Percentiles rank a stretch among this genome's conserved stretches.
Conservation (phyloP, 768 basidiomycete species). For the Amylocystis lapponica region DNA sequence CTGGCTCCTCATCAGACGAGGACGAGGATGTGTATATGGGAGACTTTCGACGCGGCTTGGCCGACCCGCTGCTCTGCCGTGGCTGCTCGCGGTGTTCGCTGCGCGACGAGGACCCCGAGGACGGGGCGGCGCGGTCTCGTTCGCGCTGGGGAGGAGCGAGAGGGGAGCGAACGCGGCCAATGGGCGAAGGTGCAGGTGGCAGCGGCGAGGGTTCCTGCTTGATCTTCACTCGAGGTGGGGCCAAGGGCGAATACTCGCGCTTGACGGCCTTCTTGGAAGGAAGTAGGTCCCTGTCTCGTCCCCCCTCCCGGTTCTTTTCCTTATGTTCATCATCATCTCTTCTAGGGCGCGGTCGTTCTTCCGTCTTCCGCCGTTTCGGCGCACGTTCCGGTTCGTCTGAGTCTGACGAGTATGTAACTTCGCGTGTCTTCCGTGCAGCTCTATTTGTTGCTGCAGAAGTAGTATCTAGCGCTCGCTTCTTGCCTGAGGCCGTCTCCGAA, state of each 20-base stretch:
- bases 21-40: slow-evolving; percentile 68
- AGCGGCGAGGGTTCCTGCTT: slow-evolving; percentile 30
- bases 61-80: slow-evolving; percentile 2
- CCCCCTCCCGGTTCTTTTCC: not conserved
- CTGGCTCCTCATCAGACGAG: slow-evolving; percentile 59
- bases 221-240: slow-evolving; percentile 24
- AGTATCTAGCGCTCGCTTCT: too few species aligned
- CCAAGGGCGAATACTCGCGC: slow-evolving; percentile 18
- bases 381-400: too few species aligned
- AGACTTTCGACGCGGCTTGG: slow-evolving; percentile 36
- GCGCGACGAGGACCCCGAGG: slow-evolving; percentile 5
- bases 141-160: slow-evolving; percentile 3
- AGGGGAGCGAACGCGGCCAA: slow-evolving; percentile 17
- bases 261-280: slow-evolving; percentile 30
- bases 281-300: slow-evolving; percentile 7
- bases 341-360: slow-evolving; percentile 22
- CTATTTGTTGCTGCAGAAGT: too few species aligned
- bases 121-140: slow-evolving; percentile 7
- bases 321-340: not conserved
- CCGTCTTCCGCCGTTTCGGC: slow-evolving; percentile 41
- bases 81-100: slow-evolving; percentile 3
- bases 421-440: too few species aligned
- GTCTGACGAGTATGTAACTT: too few species aligned
- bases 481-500: not conserved
- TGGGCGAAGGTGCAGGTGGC: slow-evolving; percentile 17